phyloP scores from a whole-genome alignment of 805 yeast species.

The Metschnikowia peoriensis region DNA sequence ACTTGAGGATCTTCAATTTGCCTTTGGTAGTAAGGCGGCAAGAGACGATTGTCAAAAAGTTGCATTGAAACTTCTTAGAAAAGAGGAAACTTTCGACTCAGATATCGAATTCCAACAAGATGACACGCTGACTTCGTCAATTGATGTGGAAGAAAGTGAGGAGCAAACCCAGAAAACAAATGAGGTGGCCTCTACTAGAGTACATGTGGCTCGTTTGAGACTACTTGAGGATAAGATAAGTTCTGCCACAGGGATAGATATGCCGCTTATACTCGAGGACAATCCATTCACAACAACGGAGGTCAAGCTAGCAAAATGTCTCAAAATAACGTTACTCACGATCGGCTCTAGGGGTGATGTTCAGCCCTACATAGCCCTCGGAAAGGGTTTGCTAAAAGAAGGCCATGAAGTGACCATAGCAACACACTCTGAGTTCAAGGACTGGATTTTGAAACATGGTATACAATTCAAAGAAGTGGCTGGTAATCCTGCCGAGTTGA shows the following conservation, averaged over 20 bases:
- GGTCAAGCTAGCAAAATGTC: constrained; percentile 52
- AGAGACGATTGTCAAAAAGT: constrained; percentile 72
- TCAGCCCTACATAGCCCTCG: constrained; percentile 93
- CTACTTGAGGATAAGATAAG: constrained; percentile 66
- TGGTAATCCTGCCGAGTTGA: constrained; percentile 88
- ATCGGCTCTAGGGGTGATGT: constrained; percentile 97
- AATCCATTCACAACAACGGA: constrained; percentile 53
- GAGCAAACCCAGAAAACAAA: constrained; percentile 4
- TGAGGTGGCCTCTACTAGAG: constrained; percentile 19
- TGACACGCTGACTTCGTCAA: constrained; percentile 7
- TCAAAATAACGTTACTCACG: constrained; percentile 68
- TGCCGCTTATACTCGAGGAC: constrained; percentile 69
- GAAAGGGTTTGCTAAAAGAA: constrained; percentile 69
- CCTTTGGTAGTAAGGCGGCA: constrained; percentile 60
- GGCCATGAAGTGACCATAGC: constrained; percentile 86
- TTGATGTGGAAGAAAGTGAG: constrained; percentile 5
- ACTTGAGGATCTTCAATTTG: constrained; percentile 74
- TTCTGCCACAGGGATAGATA: constrained; percentile 57
- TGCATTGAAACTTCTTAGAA: constrained; percentile 34
- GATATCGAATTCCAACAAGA: constrained; percentile 28
- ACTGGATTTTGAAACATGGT: constrained; percentile 68
- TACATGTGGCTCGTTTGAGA: constrained; percentile 58
- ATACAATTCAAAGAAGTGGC: constrained; percentile 74
- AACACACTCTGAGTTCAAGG: constrained; percentile 77
- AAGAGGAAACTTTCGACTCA: constrained; percentile 29